Base-by-base conservation (phyloP, 2,329 filamentous ascomycete species). In the Beauveria bassiana region DNA sequence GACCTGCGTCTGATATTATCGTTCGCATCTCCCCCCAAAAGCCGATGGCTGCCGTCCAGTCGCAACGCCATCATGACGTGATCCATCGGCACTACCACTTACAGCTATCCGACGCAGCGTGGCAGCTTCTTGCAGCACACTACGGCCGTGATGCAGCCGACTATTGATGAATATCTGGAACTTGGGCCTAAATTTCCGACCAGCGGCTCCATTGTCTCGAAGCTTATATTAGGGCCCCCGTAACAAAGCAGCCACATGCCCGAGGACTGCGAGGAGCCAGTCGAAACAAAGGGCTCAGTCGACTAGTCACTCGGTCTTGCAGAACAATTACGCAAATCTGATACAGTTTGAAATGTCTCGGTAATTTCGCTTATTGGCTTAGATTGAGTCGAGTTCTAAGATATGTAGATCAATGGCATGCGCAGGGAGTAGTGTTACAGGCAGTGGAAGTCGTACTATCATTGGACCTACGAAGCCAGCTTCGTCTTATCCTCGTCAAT, bases 401-500 rank as follows among this genome's bases (percentile, higher is more conserved):
- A 22, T 16, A 38, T 14, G 34, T 38, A 38, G 34, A 16, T 38
- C 14, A 38, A 47, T 24, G 24, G 40, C n/a, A 7, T 9, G 31
- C n/a, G 16, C 14, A n/a, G n/a, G 6, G 16, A 10, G 42, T 40
- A 16, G 8, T 9, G 34, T 40, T 22, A 22, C 20, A 26, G 31
- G 14, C 22, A 14, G 34, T 54, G 26, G 14, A 54, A 54, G 51
- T 50, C 51, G 3, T 24, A 52, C n/a, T 10, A 22, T 10, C 20
- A 24, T 26, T 24, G 18, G 24, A 22, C 20, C 24, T 45, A 22
- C 34, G 31, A 58, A 22, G 55, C 55, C 22, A 58, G 55, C 57
- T 52, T 61, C 1, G 63, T 64, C 10, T 65, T 68, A 20, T 72
- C 66, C 62, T 81, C 80, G 46, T 82, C 77, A 62, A 84, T 81